Evolutionary conservation across 1,139 yeast species (phyloP).

Genomic region (Debaryomyces subglobosus): DNA sequence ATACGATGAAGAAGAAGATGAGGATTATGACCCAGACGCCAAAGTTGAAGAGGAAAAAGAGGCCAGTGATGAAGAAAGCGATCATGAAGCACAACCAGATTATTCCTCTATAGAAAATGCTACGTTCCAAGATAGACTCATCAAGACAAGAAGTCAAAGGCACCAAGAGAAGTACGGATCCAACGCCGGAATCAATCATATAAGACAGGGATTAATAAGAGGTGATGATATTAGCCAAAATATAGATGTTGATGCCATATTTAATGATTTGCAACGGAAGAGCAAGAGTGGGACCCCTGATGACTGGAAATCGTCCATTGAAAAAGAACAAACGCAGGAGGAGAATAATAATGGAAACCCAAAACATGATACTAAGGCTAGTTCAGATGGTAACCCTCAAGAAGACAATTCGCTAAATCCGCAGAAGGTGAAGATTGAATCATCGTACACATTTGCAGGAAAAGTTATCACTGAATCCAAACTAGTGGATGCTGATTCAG

Average conservation of each 20-base stretch:
- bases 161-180: slow-evolving; percentile 18
- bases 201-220: slow-evolving; percentile 29
- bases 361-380: slow-evolving; percentile 13
- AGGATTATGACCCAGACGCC: slow-evolving; percentile 60
- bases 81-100: slow-evolving; percentile 29
- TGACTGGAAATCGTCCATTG: slow-evolving; percentile 14
- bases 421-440: slow-evolving; percentile 67
- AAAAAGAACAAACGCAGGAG: slow-evolving; percentile 31
- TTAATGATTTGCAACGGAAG: slow-evolving; percentile 29
- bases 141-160: slow-evolving; percentile 43
- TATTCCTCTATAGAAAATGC: slow-evolving; percentile 38
- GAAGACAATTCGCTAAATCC: slow-evolving; percentile 29
- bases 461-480: slow-evolving; percentile 76
- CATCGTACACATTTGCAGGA: slow-evolving; percentile 90
- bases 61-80: slow-evolving; percentile 28
- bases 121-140: slow-evolving; percentile 27
- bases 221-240: slow-evolving; percentile 21
- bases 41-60: slow-evolving; percentile 24
- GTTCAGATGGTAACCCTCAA: slow-evolving; percentile 10
- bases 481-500: slow-evolving; percentile 73
- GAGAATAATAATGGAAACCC: slow-evolving; percentile 44
- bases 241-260: slow-evolving; percentile 41
- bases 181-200: slow-evolving; percentile 21
- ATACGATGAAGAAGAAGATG: slow-evolving; percentile 66
- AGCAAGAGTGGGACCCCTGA: slow-evolving; percentile 11